phyloP scores from a whole-genome alignment of 2,329 filamentous ascomycete genomes.

The Pseudogymnoascus sp. region DNA sequence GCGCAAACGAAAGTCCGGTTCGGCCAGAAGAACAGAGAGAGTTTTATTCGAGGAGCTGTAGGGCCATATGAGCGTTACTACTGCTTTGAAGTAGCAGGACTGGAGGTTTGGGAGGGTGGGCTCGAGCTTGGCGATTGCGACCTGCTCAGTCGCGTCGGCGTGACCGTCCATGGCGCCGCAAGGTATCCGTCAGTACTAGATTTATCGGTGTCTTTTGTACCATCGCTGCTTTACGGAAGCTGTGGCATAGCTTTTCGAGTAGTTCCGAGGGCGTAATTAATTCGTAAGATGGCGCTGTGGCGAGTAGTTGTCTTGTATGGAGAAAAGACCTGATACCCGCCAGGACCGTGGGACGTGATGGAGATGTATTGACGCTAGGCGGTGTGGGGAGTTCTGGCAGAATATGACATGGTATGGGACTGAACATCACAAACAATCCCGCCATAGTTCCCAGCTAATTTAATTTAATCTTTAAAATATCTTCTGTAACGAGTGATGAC shows the following conservation, averaged over 20 bases:
- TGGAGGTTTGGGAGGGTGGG: conserved; percentile 38
- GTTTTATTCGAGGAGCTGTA: conserved; percentile 71
- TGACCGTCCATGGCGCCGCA: conserved; percentile 16
- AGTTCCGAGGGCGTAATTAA: neutral
- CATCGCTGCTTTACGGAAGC: conserved; percentile 6
- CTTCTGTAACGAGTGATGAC: neutral
- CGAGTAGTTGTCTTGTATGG: neutral
- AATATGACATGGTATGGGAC: neutral
- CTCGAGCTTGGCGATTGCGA: conserved; percentile 48
- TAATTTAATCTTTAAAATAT: neutral
- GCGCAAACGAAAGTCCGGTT: conserved; percentile 75
- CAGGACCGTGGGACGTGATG: neutral
- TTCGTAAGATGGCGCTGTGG: neutral
- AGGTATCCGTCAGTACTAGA: conserved; percentile 1
- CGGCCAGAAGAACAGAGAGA: conserved; percentile 72
- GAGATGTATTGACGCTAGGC: neutral
- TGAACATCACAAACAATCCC: neutral
- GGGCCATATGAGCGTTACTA: conserved; percentile 84
- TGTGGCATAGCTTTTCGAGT: neutral
- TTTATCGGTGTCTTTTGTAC: neutral
- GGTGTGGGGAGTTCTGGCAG: neutral
- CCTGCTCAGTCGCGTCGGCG: conserved; percentile 27
- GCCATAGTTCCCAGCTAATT: neutral
- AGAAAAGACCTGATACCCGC: neutral
- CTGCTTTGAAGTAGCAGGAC: conserved; percentile 51